Conservation (phyloP, 2,329 filamentous ascomycete genomes). For the Fusarium oligoseptatum region DNA sequence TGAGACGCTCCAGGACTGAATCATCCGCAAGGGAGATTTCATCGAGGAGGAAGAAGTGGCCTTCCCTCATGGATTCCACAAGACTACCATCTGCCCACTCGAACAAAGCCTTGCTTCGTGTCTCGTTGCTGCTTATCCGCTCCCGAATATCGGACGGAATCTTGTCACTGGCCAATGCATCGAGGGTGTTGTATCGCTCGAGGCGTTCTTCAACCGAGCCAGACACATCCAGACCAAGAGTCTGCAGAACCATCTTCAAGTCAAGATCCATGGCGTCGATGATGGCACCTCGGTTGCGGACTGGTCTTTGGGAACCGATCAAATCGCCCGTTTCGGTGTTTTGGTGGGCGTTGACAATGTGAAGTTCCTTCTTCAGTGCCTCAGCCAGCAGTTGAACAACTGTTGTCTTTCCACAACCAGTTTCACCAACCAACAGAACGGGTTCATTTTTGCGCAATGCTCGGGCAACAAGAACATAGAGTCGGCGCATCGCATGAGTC, state of each 20-base stretch:
- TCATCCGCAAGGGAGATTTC: constrained; percentile 99
- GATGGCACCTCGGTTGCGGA: constrained; percentile 85
- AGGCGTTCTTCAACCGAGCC: constrained; percentile 69
- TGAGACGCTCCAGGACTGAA: constrained; percentile 94
- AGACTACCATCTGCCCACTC: constrained; percentile 97
- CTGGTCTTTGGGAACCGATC: constrained; percentile 92
- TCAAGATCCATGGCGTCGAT: constrained; percentile 75
- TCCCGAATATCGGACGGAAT: constrained; percentile 62
- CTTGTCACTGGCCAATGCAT: constrained; percentile 61
- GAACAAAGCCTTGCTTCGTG: constrained; percentile 86
- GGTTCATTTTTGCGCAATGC: constrained; percentile 93
- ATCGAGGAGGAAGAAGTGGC: constrained; percentile 92
- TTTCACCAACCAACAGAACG: constrained; percentile 94
- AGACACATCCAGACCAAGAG: constrained; percentile 55
- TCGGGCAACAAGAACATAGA: constrained; percentile 90
- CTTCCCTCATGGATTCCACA: constrained; percentile 91
- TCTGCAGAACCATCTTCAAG: constrained; percentile 62
- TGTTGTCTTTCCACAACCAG: constrained; percentile 97
- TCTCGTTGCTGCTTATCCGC: constrained; percentile 62
- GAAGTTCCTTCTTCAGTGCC: constrained; percentile 79
- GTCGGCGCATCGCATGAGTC: constrained; percentile 93
- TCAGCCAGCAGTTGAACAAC: constrained; percentile 94
- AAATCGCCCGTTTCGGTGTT: constrained; percentile 98
- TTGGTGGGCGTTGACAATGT: constrained; percentile 96
- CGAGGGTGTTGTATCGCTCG: constrained; percentile 64